Percentiles rank a stretch among this genome's conserved stretches.
Evolutionary conservation across 2,329 filamentous ascomycete genomes (phyloP).

Genomic region (Dactylellina drechsleri): DNA sequence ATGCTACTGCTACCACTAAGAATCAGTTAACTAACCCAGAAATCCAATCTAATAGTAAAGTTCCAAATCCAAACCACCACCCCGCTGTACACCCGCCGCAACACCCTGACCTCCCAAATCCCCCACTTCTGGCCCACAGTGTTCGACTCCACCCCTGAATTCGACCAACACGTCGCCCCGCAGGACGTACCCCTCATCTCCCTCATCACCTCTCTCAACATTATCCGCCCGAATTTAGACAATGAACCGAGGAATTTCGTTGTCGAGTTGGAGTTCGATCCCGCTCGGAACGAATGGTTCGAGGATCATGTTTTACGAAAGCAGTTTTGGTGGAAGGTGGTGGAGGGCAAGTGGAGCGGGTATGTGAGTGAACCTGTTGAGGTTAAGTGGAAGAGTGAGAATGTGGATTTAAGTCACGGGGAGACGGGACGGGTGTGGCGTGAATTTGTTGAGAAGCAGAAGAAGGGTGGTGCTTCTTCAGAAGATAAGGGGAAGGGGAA

Average conservation of each 20-base stretch:
- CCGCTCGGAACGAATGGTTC: conserved; percentile 83
- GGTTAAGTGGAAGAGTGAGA: conserved; percentile 82
- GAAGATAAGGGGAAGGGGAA: conserved; percentile 61
- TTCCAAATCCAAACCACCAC: conserved; percentile 75
- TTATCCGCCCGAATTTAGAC: conserved; percentile 66
- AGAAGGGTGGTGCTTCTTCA: conserved; percentile 63
- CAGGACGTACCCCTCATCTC: conserved; percentile 78
- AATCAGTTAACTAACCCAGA: background rate
- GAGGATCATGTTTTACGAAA: conserved; percentile 82
- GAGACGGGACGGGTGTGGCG: conserved; percentile 78
- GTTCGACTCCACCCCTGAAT: conserved; percentile 78
- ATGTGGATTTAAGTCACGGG: conserved; percentile 83
- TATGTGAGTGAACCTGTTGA: conserved; percentile 88
- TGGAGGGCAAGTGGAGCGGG: conserved; percentile 73
- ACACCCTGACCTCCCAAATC: conserved; percentile 75
- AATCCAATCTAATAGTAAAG: conserved; percentile 68
- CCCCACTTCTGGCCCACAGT: conserved; percentile 95
- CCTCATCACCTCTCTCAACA: conserved; percentile 74
- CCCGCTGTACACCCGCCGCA: conserved; percentile 80
- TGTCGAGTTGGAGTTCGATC: conserved; percentile 75
- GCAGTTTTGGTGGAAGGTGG: conserved; percentile 85
- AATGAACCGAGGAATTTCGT: conserved; percentile 80
- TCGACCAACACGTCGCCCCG: conserved; percentile 88
- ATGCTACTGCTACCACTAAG: background rate
- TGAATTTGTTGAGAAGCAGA: conserved; percentile 74